These are phyloP conservation scores for Andrographis paniculata DNA, from an alignment of 305 asterid species.

Conservation along the genomic window DNA sequence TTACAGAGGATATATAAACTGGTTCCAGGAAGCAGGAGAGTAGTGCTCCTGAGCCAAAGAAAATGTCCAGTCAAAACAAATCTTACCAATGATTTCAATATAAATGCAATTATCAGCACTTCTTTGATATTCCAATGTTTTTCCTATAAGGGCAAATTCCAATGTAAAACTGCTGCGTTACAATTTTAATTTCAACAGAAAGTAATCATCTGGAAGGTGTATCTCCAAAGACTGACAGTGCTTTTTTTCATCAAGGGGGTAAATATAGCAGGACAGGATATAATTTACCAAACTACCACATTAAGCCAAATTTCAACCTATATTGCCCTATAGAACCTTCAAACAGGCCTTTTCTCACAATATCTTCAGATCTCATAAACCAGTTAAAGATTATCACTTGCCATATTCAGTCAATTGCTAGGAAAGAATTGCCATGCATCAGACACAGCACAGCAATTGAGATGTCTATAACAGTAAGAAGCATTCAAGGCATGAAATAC, in stretches of 20 bases:
- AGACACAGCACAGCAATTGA: conserved; percentile 4
- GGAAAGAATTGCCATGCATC: conserved; percentile 7
- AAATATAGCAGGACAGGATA: conserved; percentile 2
- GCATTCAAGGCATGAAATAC: conserved; percentile 7
- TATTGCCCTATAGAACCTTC: conserved; percentile 7
- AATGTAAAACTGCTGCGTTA: neutral
- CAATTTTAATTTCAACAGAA: conserved; percentile 12
- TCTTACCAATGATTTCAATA: neutral
- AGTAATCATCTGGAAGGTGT: conserved; percentile 10
- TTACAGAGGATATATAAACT: conserved; percentile 59
- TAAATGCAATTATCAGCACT: neutral
- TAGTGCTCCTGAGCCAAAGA: conserved; percentile 58
- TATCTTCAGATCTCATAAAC: conserved; percentile 2
- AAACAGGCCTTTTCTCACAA: conserved; percentile 4
- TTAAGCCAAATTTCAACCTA: conserved; percentile 4
- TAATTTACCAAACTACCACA: conserved; percentile 7
- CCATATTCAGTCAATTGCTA: conserved; percentile 2
- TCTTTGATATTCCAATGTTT: conserved; percentile 6
- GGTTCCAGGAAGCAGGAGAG: conserved; percentile 82
- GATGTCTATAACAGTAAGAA: conserved; percentile 8
- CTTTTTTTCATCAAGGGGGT: neutral
- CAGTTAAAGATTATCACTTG: conserved; percentile 3
- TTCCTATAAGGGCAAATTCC: conserved; percentile 4
- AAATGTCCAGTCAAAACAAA: conserved; percentile 10
- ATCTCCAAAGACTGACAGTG: neutral